phyloP scores from a whole-genome alignment of 495 filamentous ascomycete genomes.

The Friedmanniomyces endolithicus region DNA sequence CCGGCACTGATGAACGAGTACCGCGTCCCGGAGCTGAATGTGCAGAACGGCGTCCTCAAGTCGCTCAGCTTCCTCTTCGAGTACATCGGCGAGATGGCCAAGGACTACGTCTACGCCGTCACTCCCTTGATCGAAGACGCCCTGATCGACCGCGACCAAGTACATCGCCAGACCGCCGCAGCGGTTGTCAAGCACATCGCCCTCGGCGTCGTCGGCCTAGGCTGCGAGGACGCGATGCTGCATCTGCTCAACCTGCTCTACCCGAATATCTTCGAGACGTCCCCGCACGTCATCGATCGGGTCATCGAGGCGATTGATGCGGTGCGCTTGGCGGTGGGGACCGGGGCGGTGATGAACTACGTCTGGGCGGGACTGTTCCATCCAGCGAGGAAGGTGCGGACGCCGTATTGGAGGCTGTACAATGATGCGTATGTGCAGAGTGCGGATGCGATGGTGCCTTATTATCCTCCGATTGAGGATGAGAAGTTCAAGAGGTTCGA shows the following conservation, averaged over 20 bases:
- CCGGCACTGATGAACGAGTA: conserved; percentile 99
- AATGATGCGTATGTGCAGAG: conserved; percentile 94
- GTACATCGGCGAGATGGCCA: conserved; percentile 99
- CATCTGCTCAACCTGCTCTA: conserved; percentile 93
- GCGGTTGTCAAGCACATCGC: conserved; percentile 96
- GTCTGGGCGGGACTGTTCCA: conserved; percentile 97
- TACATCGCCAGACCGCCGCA: conserved; percentile 93
- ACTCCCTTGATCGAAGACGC: conserved; percentile 96
- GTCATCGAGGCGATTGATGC: conserved; percentile 95
- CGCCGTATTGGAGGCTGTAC: conserved; percentile 88
- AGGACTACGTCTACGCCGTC: conserved; percentile 97
- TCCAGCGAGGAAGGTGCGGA: conserved; percentile 82
- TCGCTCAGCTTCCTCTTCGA: conserved; percentile 95
- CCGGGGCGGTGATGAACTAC: conserved; percentile 89
- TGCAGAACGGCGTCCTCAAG: conserved; percentile 97
- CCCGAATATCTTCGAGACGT: conserved; percentile 97
- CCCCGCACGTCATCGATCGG: conserved; percentile 94
- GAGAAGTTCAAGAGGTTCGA: conserved; percentile 12
- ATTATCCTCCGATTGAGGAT: conserved; percentile 49
- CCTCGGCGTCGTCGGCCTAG: conserved; percentile 85
- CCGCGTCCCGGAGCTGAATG: conserved; percentile 93
- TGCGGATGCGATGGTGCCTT: conserved; percentile 90
- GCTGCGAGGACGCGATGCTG: conserved; percentile 98
- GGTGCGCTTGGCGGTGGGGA: conserved; percentile 86
- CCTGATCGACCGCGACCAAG: conserved; percentile 94